Conservation (phyloP, 2,329 filamentous ascomycete genomes). For the Delphinella strobiligena region DNA sequence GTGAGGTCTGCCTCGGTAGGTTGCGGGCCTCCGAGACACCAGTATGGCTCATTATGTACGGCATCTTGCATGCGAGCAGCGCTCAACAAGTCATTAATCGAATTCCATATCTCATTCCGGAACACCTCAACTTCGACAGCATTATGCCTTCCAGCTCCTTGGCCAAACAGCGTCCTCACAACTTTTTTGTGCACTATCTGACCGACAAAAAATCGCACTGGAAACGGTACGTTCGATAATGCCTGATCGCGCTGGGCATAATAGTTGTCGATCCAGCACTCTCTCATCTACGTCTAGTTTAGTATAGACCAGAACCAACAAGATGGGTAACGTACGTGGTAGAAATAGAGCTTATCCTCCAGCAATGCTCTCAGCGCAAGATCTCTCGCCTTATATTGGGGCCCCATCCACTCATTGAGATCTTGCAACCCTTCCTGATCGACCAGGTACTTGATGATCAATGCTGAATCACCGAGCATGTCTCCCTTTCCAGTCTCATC, state of each 20-base stretch:
- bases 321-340: slow-evolving; percentile 26
- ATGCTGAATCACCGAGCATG: slow-evolving; percentile 38
- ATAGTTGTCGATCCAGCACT: slow-evolving; percentile 50
- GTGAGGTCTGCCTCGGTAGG: slow-evolving; percentile 47
- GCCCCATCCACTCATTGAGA: slow-evolving; percentile 34
- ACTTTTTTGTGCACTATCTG: slow-evolving; percentile 34
- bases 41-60: slow-evolving; percentile 34
- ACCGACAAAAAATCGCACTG: slow-evolving; percentile 40
- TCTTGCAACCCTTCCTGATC: slow-evolving; percentile 32
- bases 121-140: slow-evolving; percentile 37
- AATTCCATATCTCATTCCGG: slow-evolving; percentile 40
- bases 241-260: slow-evolving; percentile 43
- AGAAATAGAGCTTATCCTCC: slow-evolving; percentile 51
- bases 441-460: slow-evolving; percentile 41
- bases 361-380: slow-evolving; percentile 41
- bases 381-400: slow-evolving; percentile 34
- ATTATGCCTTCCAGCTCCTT: slow-evolving; percentile 43
- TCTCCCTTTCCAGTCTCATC: slow-evolving; percentile 8
- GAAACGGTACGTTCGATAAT: slow-evolving; percentile 39
- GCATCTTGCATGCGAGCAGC: slow-evolving; percentile 26
- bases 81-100: slow-evolving; percentile 33
- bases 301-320: background rate
- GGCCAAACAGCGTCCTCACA: slow-evolving; percentile 38
- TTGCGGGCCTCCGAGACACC: slow-evolving; percentile 40
- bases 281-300: slow-evolving; percentile 25